These are phyloP conservation scores for Trichothecium sympodiale DNA, from an alignment of 2,329 filamentous ascomycete species.

Conservation along the genomic window DNA sequence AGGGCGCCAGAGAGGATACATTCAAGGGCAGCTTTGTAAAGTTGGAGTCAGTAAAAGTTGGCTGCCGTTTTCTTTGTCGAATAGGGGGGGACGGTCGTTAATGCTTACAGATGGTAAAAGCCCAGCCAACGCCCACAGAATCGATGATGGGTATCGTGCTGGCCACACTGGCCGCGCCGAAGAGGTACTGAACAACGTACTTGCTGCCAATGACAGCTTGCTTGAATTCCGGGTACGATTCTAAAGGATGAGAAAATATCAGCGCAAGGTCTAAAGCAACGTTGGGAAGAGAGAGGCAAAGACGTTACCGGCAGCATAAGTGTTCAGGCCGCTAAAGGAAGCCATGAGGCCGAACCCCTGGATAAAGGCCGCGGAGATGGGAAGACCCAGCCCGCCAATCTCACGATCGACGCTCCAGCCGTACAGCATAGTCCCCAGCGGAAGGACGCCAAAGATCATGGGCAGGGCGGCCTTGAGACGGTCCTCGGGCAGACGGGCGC, in stretches of 20 bases:
- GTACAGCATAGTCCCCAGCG: constrained; percentile 19
- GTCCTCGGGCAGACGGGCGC: constrained; percentile 18
- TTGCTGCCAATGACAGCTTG: constrained; percentile 10
- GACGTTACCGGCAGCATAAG: constrained; percentile 24
- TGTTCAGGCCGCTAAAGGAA: constrained; percentile 26
- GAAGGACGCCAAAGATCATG: constrained; percentile 19
- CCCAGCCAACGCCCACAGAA: constrained; percentile 2
- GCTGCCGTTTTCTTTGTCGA: too few species aligned
- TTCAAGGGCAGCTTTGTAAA: too few species aligned
- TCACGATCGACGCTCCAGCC: constrained; percentile 22
- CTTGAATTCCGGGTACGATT: constrained; percentile 8
- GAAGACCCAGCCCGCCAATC: constrained; percentile 21
- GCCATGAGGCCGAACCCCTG: constrained; percentile 12
- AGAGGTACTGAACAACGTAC: constrained; percentile 10
- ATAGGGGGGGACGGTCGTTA: not conserved
- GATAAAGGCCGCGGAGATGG: constrained; percentile 11
- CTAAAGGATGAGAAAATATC: constrained; percentile 1
- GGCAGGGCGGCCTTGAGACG: constrained; percentile 18
- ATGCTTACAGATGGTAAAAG: constrained; percentile 2
- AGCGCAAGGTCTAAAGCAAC: not conserved
- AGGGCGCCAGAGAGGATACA: too few species aligned
- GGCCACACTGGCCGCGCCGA: constrained; percentile 5
- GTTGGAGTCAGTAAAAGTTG: too few species aligned
- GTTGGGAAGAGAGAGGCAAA: not conserved
- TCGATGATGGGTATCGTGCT: constrained; percentile 1